Evolutionary conservation across 495 filamentous ascomycete species (phyloP).

Genomic region (Alectoria sarmentosa): DNA sequence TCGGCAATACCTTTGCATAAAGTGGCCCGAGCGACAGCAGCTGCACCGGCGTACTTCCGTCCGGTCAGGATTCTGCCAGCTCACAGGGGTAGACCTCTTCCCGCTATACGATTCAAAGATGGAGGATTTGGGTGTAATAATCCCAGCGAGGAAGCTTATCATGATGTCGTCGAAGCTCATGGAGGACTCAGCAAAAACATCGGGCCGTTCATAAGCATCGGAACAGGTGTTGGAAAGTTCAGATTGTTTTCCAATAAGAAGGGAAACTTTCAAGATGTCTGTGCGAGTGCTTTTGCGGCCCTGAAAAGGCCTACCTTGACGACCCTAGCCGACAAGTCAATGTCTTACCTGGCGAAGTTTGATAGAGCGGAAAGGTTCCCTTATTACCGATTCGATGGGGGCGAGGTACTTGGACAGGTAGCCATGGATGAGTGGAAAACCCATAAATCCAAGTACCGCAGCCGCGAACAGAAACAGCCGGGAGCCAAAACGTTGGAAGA

Average conservation of each 20-base stretch:
- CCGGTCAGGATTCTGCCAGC: conserved; percentile 19
- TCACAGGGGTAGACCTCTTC: neutral
- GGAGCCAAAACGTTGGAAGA: neutral
- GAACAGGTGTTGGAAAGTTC: conserved; percentile 2
- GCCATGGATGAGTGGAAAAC: conserved; percentile 13
- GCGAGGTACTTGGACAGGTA: conserved; percentile 3
- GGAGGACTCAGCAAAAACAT: neutral
- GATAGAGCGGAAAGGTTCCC: neutral
- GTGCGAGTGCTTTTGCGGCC: neutral
- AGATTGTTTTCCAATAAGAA: neutral
- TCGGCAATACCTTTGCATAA: conserved; percentile 31
- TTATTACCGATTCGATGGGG: conserved; percentile 16
- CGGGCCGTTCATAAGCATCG: conserved; percentile 8
- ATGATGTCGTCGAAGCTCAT: conserved; percentile 10
- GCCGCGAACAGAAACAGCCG: neutral
- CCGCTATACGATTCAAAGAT: conserved; percentile 21
- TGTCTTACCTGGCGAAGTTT: neutral
- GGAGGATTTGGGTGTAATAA: conserved; percentile 27
- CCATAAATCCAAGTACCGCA: neutral
- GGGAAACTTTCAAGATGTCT: neutral
- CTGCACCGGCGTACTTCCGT: conserved; percentile 45
- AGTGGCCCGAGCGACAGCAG: conserved; percentile 44
- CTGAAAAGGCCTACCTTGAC: neutral
- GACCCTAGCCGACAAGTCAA: neutral
- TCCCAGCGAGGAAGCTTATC: conserved; percentile 21